Conservation (phyloP, 2,329 filamentous ascomycete genomes). For the Peltaster fructicola region DNA sequence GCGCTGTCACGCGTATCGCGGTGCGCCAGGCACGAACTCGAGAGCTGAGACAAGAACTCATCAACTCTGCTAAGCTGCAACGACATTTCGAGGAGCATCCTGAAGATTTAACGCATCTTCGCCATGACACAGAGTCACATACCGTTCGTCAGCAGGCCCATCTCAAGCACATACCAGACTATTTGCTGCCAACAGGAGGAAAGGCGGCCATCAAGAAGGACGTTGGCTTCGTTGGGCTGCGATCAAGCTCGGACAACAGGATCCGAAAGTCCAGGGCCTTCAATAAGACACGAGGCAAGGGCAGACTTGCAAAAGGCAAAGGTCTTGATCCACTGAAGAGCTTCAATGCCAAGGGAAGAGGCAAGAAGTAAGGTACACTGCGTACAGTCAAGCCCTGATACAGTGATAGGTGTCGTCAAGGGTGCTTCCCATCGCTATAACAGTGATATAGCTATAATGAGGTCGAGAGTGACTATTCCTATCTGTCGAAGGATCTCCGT, state of each 20-base stretch:
- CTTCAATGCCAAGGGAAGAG: constrained; percentile 41
- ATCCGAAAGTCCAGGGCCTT: constrained; percentile 27
- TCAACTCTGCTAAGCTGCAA: constrained; percentile 88
- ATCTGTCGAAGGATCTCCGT: too few species aligned
- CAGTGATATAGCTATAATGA: too few species aligned
- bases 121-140: constrained; percentile 77
- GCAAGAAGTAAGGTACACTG: constrained; percentile 14
- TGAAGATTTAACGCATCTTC: constrained; percentile 65
- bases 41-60: constrained; percentile 73
- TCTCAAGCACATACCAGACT: constrained; percentile 86
- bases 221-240: constrained; percentile 58
- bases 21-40: constrained; percentile 77
- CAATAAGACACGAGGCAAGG: constrained; percentile 28
- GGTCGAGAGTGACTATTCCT: too few species aligned
- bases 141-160: constrained; percentile 74
- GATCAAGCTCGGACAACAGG: constrained; percentile 32
- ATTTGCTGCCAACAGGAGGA: constrained; percentile 60
- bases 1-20: constrained; percentile 75
- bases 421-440: too few species aligned
- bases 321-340: constrained; percentile 77
- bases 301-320: constrained; percentile 38
- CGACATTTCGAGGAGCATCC: constrained; percentile 96
- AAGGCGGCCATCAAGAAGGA: constrained; percentile 48
- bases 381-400: constrained; percentile 4
- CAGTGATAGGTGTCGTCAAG: too few species aligned